These are phyloP conservation scores for Wickerhamomyces ciferrii DNA, from an alignment of 805 yeast species.

Conservation along the genomic window DNA sequence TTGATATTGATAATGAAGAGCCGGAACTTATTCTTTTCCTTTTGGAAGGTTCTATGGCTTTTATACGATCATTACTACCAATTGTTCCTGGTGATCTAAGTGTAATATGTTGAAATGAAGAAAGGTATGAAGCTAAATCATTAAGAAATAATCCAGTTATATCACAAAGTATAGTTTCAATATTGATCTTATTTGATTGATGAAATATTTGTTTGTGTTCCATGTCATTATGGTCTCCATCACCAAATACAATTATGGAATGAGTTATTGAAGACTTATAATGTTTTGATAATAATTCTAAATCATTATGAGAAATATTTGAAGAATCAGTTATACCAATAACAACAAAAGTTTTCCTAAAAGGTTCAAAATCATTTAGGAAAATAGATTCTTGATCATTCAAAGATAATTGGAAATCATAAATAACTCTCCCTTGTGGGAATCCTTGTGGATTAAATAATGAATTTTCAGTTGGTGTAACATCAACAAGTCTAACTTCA, in stretches of 20 bases:
- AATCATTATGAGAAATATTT: conserved; percentile 18
- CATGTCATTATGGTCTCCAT: background rate
- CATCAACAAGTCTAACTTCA: conserved; percentile 71
- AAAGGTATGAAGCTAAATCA: conserved; percentile 62
- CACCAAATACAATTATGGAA: conserved; percentile 46
- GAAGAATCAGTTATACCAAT: conserved; percentile 34
- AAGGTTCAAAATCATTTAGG: conserved; percentile 87
- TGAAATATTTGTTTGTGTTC: conserved; percentile 6
- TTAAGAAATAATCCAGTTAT: conserved; percentile 58
- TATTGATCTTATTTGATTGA: conserved; percentile 17
- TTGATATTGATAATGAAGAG: conserved; percentile 15
- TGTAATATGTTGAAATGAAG: conserved; percentile 73
- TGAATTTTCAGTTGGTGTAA: conserved; percentile 55
- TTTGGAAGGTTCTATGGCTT: conserved; percentile 30
- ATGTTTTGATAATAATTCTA: conserved; percentile 34
- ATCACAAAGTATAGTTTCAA: conserved; percentile 71
- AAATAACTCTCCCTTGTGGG: conserved; percentile 72
- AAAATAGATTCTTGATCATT: conserved; percentile 56
- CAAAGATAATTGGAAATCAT: conserved; percentile 42
- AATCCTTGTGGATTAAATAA: conserved; percentile 80
- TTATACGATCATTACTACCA: conserved; percentile 41
- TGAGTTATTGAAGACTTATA: conserved; percentile 54
- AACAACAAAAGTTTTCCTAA: conserved; percentile 67
- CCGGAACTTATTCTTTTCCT: conserved; percentile 33
- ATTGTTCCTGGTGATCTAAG: conserved; percentile 75